These are phyloP conservation scores for Prunus mira DNA, from an alignment of 306 rosid species.

Conservation along the genomic window DNA sequence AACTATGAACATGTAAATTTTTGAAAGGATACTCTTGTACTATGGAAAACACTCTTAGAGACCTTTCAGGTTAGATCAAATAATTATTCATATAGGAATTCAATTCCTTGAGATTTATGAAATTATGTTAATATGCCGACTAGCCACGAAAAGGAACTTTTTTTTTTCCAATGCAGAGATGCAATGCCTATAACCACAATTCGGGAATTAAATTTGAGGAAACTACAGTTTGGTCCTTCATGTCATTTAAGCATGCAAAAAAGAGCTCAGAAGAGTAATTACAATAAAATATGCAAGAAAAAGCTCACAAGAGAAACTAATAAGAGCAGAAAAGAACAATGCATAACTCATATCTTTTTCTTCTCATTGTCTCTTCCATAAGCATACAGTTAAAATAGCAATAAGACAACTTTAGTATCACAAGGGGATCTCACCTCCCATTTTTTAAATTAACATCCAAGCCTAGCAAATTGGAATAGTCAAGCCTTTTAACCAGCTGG, in stretches of 20 bases:
- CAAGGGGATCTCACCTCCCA: conserved; percentile 64
- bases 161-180: background rate
- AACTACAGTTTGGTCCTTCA: background rate
- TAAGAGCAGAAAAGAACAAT: background rate
- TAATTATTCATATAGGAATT: background rate
- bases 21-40: background rate
- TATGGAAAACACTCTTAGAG: background rate
- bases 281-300: background rate
- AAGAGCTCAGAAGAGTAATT: background rate
- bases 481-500: conserved; percentile 69
- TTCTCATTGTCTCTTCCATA: background rate
- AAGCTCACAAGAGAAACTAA: background rate
- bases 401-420: conserved; percentile 1
- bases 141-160: background rate
- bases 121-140: background rate
- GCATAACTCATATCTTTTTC: background rate
- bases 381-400: background rate
- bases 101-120: background rate
- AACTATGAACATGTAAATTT: background rate
- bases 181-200: background rate
- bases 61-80: background rate
- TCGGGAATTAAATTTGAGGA: background rate
- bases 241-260: background rate
- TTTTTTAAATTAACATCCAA: conserved; percentile 61
- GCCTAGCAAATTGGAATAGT: conserved; percentile 86